A percentile compares a stretch with the other conserved stretches of the same genome.
Conservation (phyloP, 306 rosid species). For the Cucumis cinereus region DNA sequence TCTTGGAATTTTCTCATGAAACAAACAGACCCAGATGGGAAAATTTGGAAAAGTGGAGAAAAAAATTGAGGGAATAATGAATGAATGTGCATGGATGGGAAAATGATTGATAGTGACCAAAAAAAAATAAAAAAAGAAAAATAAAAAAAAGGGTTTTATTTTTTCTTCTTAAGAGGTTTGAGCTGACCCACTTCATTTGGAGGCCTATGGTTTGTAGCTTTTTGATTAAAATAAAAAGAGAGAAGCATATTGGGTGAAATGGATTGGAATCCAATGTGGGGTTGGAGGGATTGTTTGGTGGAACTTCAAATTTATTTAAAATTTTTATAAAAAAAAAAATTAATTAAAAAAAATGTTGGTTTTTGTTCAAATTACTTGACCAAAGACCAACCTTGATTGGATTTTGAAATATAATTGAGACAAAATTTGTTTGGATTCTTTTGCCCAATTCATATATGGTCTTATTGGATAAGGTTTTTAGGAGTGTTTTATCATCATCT, state of each 20-base stretch:
- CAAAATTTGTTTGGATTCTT: background rate
- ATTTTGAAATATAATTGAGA: background rate
- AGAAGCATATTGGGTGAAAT: constrained; percentile 15
- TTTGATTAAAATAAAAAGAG: constrained; percentile 22
- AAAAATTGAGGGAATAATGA: background rate
- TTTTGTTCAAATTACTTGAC: background rate
- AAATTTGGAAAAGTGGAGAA: background rate
- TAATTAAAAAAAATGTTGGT: background rate
- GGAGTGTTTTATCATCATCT: background rate
- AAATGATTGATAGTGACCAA: background rate
- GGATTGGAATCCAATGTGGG: constrained; percentile 81
- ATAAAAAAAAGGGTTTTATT: too few relatives aligned
- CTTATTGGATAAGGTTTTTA: background rate
- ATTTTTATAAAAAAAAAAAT: too few relatives aligned
- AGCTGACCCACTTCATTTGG: constrained; percentile 24
- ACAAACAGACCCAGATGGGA: background rate
- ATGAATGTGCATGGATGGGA: constrained; percentile 25
- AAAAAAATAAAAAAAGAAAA: background rate
- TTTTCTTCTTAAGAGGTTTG: background rate
- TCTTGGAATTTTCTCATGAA: background rate
- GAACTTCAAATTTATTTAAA: constrained; percentile 8
- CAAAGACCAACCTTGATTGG: background rate
- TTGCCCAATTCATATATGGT: background rate
- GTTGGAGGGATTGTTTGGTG: constrained; percentile 25
- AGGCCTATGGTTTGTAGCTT: constrained; percentile 22